phyloP scores from a whole-genome alignment of 2,329 filamentous ascomycete genomes.

The Sclerotinia minor region DNA sequence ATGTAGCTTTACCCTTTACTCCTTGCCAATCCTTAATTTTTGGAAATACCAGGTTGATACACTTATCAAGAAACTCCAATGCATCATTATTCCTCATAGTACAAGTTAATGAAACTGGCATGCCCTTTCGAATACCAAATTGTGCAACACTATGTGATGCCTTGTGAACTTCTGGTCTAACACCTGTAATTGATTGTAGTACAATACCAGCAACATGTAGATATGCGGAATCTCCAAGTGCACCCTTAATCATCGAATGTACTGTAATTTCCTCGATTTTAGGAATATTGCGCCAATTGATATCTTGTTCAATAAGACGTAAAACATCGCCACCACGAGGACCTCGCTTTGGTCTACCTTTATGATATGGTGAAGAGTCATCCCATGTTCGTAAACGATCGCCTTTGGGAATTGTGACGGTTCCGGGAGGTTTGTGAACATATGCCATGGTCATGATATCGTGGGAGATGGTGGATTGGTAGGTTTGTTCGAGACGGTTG shows the following conservation, averaged over 20 bases:
- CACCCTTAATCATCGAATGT: slow-evolving; percentile 69
- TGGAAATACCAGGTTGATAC: slow-evolving; percentile 86
- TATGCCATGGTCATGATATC: slow-evolving; percentile 91
- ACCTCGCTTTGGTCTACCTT: slow-evolving; percentile 81
- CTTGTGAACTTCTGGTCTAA: slow-evolving; percentile 68
- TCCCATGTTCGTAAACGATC: slow-evolving; percentile 83
- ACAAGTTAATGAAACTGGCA: slow-evolving; percentile 73
- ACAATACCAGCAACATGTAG: slow-evolving; percentile 82
- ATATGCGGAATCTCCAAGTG: slow-evolving; percentile 68
- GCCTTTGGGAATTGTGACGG: slow-evolving; percentile 54
- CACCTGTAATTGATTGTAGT: slow-evolving; percentile 81
- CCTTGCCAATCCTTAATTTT: slow-evolving; percentile 96
- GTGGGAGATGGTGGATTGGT: slow-evolving; percentile 78
- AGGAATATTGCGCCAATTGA: slow-evolving; percentile 83
- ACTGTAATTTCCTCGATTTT: slow-evolving; percentile 78
- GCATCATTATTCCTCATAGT: slow-evolving; percentile 78
- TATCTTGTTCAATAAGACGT: slow-evolving; percentile 68
- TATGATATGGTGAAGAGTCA: slow-evolving; percentile 88
- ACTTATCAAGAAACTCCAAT: slow-evolving; percentile 87
- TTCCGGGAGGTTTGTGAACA: slow-evolving; percentile 79
- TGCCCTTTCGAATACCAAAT: slow-evolving; percentile 72
- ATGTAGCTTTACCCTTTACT: slow-evolving; percentile 53
- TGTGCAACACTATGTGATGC: slow-evolving; percentile 69
- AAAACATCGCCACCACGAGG: slow-evolving; percentile 77
- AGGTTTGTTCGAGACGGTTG: slow-evolving; percentile 86